A percentile compares a stretch with the other conserved stretches of the same genome.
phyloP scores from a whole-genome alignment of 2,329 filamentous ascomycete genomes.

The Colletotrichum sidae region DNA sequence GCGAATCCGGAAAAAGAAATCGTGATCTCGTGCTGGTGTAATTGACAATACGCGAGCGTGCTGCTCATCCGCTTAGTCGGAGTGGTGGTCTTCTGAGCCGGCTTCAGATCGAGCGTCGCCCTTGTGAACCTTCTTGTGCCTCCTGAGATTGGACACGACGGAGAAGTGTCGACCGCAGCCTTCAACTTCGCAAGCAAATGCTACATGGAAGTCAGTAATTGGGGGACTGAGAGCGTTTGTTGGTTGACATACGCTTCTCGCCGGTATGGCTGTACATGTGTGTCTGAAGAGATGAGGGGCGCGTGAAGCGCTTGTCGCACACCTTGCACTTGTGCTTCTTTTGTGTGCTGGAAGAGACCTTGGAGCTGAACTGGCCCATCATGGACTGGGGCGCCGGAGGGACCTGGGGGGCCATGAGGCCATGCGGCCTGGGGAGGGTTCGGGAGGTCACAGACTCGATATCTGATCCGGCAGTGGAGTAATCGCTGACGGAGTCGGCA shows the following conservation, averaged over 20 bases:
- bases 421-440: constrained; percentile 84
- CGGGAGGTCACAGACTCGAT: constrained; percentile 84
- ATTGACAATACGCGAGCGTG: neutral
- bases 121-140: constrained; percentile 97
- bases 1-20: constrained; percentile 32
- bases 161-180: constrained; percentile 97
- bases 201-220: constrained; percentile 57
- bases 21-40: constrained; percentile 34
- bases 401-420: constrained; percentile 68
- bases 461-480: constrained; percentile 89
- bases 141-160: constrained; percentile 92
- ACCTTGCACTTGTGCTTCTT: constrained; percentile 99
- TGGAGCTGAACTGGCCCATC: constrained; percentile 99
- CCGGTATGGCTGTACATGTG: constrained; percentile 99
- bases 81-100: constrained; percentile 72
- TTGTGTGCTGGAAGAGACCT: constrained; percentile 93
- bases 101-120: constrained; percentile 74
- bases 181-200: constrained; percentile 93
- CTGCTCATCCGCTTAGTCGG: constrained; percentile 55
- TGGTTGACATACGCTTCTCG: constrained; percentile 85
- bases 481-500: constrained; percentile 89
- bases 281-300: constrained; percentile 93
- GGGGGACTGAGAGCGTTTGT: neutral
- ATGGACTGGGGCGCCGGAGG: constrained; percentile 93
- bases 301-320: constrained; percentile 96